Evolutionary conservation across 805 yeast genomes (phyloP), one percentile per base, ranked within the genome.

Genomic region (Isabelozyma heimii): DNA sequence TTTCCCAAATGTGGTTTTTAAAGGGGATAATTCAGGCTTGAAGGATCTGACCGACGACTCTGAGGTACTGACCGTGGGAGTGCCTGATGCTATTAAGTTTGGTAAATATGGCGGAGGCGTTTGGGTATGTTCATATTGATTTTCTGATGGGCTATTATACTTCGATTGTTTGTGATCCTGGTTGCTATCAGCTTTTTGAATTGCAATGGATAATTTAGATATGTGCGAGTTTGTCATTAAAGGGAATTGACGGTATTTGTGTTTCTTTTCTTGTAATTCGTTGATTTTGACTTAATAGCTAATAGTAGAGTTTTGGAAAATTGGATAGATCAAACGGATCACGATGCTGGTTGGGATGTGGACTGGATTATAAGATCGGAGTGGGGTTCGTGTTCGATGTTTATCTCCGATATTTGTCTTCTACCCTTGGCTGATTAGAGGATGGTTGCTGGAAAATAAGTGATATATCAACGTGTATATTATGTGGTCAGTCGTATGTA

Each of bases 181-280:
- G 43, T 51, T 48, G 45, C 59, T 60, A 50, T 70, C 76, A 26
- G 76, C 77, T 55, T 70, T 67, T 50, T 73, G 70, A 37, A 74
- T 74, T 49, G 78, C 79, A 49, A 74, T 57, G 39, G 78, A 73
- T 39, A 74, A 58, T 53, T 74, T 74, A 10, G 77, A 73, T 54
- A 66, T 71, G 14, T 57, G 62, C 33, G 49, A 46, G 47, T 47
- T 46, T 20, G 62, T 58, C 63, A 60, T 60, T 45, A 43, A 47
- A 33, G 49, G 42, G 12, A 7, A 39, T 14, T 24, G 24, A 12
- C 16, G 13, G 8, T 14, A 17, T 7, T 13, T 42, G 15, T 13
- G 20, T 2, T n/a, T 41, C 10, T 20, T 6, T 33, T 12, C 3
- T 33, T 12, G 37, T 5, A n/a, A 33, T 33, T 12, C 37, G 5